Conservation (phyloP, 441 rosid genomes). For the Eutrema salsugineum region DNA sequence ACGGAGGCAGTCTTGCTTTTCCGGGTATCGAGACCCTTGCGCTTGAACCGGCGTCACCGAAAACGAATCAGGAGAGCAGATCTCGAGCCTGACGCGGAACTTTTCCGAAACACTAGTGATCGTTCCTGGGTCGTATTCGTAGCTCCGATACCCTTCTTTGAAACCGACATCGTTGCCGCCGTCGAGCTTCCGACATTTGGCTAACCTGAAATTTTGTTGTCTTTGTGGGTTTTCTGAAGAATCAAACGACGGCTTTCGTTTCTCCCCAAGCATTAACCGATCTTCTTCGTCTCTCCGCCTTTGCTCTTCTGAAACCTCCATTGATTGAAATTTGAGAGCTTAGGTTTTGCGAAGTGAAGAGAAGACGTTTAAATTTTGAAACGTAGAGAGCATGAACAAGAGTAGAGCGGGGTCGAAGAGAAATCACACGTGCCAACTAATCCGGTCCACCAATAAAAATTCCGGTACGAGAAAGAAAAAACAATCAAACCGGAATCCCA, state of each 20-base stretch:
- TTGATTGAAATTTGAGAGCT: conserved; percentile 12
- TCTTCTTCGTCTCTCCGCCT: conserved; percentile 57
- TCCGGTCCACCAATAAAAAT: neutral
- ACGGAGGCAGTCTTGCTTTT: conserved; percentile 53
- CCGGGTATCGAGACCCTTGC: conserved; percentile 54
- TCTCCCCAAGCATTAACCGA: conserved; percentile 54
- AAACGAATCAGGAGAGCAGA: conserved; percentile 86
- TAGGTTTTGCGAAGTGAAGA: conserved; percentile 8
- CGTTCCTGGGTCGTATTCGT: conserved; percentile 9
- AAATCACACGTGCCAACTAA: conserved; percentile 3
- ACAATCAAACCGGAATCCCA: conserved; percentile 10
- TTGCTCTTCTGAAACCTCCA: conserved; percentile 64
- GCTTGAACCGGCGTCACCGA: conserved; percentile 50
- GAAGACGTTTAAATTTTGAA: conserved; percentile 25
- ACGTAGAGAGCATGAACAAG: conserved; percentile 4
- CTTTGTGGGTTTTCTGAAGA: conserved; percentile 28
- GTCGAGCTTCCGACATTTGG: conserved; percentile 68
- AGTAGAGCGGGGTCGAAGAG: neutral
- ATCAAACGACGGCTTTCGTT: conserved; percentile 50
- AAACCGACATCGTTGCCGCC: neutral
- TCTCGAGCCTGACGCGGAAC: conserved; percentile 75
- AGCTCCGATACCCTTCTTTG: conserved; percentile 20
- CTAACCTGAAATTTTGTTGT: conserved; percentile 51
- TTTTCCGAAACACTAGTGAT: conserved; percentile 31
- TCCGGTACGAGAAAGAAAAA: neutral